Evolutionary conservation across 441 rosid species (phyloP).

Genomic region (Hura crepitans): DNA sequence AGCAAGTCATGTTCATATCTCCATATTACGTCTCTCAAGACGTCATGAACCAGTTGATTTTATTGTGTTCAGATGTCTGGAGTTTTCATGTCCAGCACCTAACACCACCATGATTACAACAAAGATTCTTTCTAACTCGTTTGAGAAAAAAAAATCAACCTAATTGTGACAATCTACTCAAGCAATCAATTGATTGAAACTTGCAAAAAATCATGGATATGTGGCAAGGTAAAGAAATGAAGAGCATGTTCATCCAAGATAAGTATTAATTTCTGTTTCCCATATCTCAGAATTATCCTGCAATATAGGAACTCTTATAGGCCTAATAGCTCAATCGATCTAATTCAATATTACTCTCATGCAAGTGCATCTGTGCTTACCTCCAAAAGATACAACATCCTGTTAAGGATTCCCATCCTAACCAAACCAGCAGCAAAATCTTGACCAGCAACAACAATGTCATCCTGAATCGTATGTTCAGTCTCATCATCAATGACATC

Average conservation of each 20-base stretch:
- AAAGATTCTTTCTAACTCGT: background rate
- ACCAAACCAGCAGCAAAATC: conserved; percentile 91
- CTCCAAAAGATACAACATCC: conserved; percentile 70
- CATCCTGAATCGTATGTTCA: conserved; percentile 77
- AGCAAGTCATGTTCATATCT: background rate
- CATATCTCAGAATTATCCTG: background rate
- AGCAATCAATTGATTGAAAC: conserved; percentile 3
- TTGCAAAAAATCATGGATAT: background rate
- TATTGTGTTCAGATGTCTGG: background rate
- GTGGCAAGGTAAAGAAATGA: background rate
- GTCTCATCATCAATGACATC: conserved; percentile 46
- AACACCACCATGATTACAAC: background rate
- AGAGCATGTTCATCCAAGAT: background rate
- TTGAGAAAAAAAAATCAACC: background rate
- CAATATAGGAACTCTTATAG: background rate
- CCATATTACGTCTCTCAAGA: background rate
- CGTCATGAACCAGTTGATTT: background rate
- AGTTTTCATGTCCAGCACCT: background rate
- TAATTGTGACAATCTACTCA: background rate
- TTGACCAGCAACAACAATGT: conserved; percentile 76
- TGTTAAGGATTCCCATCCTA: conserved; percentile 81
- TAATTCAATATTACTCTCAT: background rate
- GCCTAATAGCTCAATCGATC: background rate
- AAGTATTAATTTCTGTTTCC: background rate
- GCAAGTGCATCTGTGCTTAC: conserved; percentile 34